Conservation (phyloP, 163 green algal genomes). For the Chlamydomonas reinhardtii region DNA sequence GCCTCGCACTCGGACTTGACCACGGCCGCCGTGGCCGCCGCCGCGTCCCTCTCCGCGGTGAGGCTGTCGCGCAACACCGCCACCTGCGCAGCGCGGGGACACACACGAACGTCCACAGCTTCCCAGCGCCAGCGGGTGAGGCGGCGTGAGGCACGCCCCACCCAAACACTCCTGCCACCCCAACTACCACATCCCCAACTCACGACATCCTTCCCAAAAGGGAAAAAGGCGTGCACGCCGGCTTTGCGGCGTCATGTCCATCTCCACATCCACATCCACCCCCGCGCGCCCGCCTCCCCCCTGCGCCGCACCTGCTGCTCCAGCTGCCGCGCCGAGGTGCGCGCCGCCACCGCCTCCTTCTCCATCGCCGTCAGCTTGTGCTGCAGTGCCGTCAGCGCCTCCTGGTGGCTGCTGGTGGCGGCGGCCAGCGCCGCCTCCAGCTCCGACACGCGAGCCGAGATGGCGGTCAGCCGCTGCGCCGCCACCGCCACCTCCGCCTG, state of each 20-base stretch:
- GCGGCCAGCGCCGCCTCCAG: slow-evolving; percentile 38
- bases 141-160: too few species aligned
- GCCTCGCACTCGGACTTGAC: slow-evolving; percentile 24
- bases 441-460: slow-evolving; percentile 6
- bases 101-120: neutral
- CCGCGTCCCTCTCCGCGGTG: slow-evolving; percentile 52
- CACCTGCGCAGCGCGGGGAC: slow-evolving; percentile 21
- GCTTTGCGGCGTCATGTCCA: too few species aligned
- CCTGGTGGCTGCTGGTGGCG: neutral
- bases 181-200: too few species aligned
- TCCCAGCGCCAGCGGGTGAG: too few species aligned
- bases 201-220: too few species aligned
- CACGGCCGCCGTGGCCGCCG: slow-evolving; percentile 7
- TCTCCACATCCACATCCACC: too few species aligned
- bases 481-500: slow-evolving; percentile 38
- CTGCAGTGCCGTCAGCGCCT: slow-evolving; percentile 19
- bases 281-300: too few species aligned
- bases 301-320: slow-evolving; percentile 5
- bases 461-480: slow-evolving; percentile 14
- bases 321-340: slow-evolving; percentile 3
- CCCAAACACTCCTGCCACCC: too few species aligned
- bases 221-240: too few species aligned
- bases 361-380: slow-evolving; percentile 50
- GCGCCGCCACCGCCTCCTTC: slow-evolving; percentile 24
- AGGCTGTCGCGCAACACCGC: slow-evolving; percentile 24